These are phyloP conservation scores for Jaenimonas drosophilae DNA, from an alignment of 208 protist species.

Conservation along the genomic window DNA sequence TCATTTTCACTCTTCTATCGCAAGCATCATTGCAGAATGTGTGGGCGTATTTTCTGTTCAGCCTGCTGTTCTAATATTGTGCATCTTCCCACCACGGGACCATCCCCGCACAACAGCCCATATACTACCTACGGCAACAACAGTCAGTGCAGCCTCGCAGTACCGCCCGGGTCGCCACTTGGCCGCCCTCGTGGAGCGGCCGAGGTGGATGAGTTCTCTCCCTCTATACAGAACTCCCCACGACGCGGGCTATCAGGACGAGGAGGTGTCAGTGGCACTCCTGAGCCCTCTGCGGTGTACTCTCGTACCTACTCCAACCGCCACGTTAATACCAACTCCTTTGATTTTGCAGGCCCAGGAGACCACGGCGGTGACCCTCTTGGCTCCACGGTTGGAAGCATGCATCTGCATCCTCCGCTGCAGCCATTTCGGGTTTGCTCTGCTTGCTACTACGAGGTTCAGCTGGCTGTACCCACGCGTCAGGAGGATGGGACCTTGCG, in stretches of 20 bases:
- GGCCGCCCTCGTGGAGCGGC: neutral
- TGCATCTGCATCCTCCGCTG: no score
- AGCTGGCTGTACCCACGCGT: constrained; percentile 68
- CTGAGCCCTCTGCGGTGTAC: no score
- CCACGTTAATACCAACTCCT: no score
- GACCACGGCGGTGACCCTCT: no score
- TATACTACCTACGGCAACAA: neutral
- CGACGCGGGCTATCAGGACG: no score
- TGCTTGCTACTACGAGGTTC: constrained; percentile 70
- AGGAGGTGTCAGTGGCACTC: no score
- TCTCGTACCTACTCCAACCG: no score
- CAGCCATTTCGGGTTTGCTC: constrained; percentile 32
- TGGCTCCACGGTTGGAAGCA: no score
- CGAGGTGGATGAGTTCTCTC: neutral
- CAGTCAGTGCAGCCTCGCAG: neutral
- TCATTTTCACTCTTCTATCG: constrained; percentile 77
- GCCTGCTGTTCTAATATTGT: constrained; percentile 55
- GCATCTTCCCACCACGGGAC: constrained; percentile 4
- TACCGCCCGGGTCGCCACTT: neutral
- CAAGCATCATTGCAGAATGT: constrained; percentile 72
- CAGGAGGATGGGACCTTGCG: constrained; percentile 46
- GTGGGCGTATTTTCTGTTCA: constrained; percentile 66
- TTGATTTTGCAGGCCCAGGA: no score
- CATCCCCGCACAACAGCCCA: neutral
- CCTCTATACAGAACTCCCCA: neutral